Percentiles rank a stretch among this genome's conserved stretches.
phyloP scores from a whole-genome alignment of 1,284 basidiomycete species.

The Naganishia albida region DNA sequence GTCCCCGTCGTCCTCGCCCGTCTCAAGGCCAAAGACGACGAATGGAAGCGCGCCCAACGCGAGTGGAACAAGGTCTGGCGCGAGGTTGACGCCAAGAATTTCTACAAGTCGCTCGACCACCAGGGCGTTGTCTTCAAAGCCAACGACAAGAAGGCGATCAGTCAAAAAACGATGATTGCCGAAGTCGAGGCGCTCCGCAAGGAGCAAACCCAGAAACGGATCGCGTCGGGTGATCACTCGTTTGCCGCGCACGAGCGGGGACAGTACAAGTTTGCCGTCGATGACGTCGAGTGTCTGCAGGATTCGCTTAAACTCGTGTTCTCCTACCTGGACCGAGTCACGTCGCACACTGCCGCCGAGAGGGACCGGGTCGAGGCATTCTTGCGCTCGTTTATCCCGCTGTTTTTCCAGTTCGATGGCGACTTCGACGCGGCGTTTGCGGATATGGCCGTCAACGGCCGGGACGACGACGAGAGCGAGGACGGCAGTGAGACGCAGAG shows the following conservation, averaged over 20 bases:
- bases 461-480: constrained; percentile 67
- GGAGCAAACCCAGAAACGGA: constrained; percentile 72
- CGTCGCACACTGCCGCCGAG: constrained; percentile 70
- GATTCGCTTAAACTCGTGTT: constrained; percentile 88
- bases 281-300: constrained; percentile 76
- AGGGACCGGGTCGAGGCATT: constrained; percentile 81
- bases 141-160: constrained; percentile 95
- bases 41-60: constrained; percentile 91
- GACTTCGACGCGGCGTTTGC: constrained; percentile 77
- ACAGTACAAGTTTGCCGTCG: constrained; percentile 79
- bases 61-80: constrained; percentile 98
- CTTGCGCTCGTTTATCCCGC: constrained; percentile 79
- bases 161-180: constrained; percentile 80
- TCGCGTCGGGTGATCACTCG: constrained; percentile 68
- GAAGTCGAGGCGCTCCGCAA: constrained; percentile 81
- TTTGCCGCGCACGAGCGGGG: constrained; percentile 54
- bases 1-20: constrained; percentile 89
- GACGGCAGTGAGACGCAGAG: constrained; percentile 54
- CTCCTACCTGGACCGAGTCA: constrained; percentile 83
- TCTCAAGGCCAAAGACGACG: constrained; percentile 92
- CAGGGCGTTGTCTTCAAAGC: constrained; percentile 93
- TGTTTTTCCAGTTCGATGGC: constrained; percentile 73
- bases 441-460: constrained; percentile 59
- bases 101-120: constrained; percentile 95
- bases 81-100: constrained; percentile 94